Evolutionary conservation across 2,329 filamentous ascomycete genomes (phyloP), one percentile per base, ranked within the genome.

Genomic region (Epichloe sibirici): DNA sequence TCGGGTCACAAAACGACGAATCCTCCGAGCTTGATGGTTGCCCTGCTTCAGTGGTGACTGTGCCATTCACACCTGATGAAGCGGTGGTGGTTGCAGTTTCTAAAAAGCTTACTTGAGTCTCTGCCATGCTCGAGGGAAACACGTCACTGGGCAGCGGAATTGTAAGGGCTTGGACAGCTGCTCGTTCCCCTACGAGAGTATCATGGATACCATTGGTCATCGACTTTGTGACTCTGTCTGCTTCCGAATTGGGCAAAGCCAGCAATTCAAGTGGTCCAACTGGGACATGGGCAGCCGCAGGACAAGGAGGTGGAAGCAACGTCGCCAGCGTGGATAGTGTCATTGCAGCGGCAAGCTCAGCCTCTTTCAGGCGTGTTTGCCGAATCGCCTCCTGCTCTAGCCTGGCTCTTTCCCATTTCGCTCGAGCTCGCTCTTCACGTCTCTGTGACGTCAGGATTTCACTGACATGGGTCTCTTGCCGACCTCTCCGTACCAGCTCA

Each of bases 391-490:
- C 86, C 60, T 88, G 82, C 66, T 96, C 90, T 51, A 85, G 81
- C 57, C 86, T 83, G n/a, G 93, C 93, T 60, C 93, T 79, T 65
- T 97, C 90, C 72, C 93, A 83, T 69, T 98, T 98, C 68, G 88
- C 83, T 61, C 88, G 78, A 55, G 83, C 83, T 45, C 93, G 82
- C 66, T 95, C 88, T 57, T 87, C 82, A 62, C 93, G 79, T 55
- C 93, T 76, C 60, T 82, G 77, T 39, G 78, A 77, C 3, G 91
- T 98, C 51, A 82, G 74, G 56, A 94, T 84, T 69, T 96, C 91
- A 59, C 86, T 90, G 44, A 93, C 93, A 57, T 81, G 76, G 25
- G 72, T 74, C 35, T 80, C 77, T 28, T 82, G 71, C 15, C 83
- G 68, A 11, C 86, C 86, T 54, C 77, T 77, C 49, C 85, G 79